Evolutionary conservation across 257 asterid genomes (phyloP), one percentile per base, ranked within the genome.

Genomic region (Nicotiana paniculata): DNA sequence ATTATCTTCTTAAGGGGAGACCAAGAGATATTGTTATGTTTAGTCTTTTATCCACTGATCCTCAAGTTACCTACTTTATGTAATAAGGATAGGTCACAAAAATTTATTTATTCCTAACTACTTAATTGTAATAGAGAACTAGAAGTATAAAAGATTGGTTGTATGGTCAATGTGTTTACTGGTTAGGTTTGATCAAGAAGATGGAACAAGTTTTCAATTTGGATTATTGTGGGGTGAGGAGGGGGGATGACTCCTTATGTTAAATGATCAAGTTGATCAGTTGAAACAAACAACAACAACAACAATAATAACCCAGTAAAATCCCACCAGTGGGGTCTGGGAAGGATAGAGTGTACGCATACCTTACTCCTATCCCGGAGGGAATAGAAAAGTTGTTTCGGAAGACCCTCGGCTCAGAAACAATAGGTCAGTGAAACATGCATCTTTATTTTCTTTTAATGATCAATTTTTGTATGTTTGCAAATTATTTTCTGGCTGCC

Each of bases 21-120:
- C 81, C 93, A 0, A 88, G 79, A 65, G 95, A 94, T 35, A 84
- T 87, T 35, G 79, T 91, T 28, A 87, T 91, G 72, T 93, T 89
- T 66, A 93, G 97, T 88, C 88, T 93, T 28, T 65, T 93, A 55
- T 88, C 92, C 0, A 84, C 89, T 10, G 93, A 94, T 86, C 77
- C 89, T 46, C 76, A 35, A 9, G 88, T 91, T 15, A 88, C 83
- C 33, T 84, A 32, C 30, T 85, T 78, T 65, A 43, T 89, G 21
- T 84, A 82, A 32, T 9, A 61, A 21, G 24, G 24, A 21, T 0
- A 21, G 24, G 24, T 21, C 24, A 21, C 24, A 21, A 21, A 21
- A 21, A 21, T 21, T 21, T 21, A 21, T 21, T 21, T 21, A 21
- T 21, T 21, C 24, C 24, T 21, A 21, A 21, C 24, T 21, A 21